Base-by-base conservation (phyloP, 352 stramenopile genomes). In the Phytophthora colocasiae region DNA sequence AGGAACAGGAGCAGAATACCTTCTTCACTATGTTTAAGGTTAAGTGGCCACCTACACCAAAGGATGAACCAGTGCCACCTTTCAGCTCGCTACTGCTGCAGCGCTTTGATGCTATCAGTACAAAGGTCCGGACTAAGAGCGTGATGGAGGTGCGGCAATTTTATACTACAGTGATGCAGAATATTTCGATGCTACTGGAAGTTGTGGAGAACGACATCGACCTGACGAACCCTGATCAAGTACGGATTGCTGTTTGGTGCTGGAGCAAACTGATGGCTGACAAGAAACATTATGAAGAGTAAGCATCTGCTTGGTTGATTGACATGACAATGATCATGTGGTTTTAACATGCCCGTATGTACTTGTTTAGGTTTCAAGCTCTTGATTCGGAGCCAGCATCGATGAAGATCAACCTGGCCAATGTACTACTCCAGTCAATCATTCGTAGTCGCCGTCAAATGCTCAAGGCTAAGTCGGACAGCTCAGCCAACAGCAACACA, bases 371-470 rank as follows among this genome's bases (percentile, higher is more conserved):
- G 24, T 78, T 88, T 40, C 39, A 80, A 53, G 45, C 60, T 0
- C 51, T 86, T n/a, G 73, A 72, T 31, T 73, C 64, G 4, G 55
- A 73, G 3, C 40, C 69, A 5, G 47, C 57, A 11, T 26, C 53
- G 15, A 57, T 69, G 19, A 83, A 83, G 48, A 71, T 58, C 36
- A 67, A 63, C 8, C 47, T 92, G 19, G 69, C 80, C 4, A 72
- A 80, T 52, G 48, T 80, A 47, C 61, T 92, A 24, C 69, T 81
- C 15, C 83, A 90, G 58, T 87, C 78, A 17, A 92, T 92, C 53
- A 76, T 90, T 45, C 83, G 83, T 29, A 92, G 83, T 53, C 79
- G 81, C 15, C 80, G 83, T 9, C 83, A 92, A 68, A 92, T 92
- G 83, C 80, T 88, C 19, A 92, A 92, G 54, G 66, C 78, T 2